Evolutionary conservation across 371 early-diverging fungal species (phyloP).

Genomic region (Mortierella sp.): DNA sequence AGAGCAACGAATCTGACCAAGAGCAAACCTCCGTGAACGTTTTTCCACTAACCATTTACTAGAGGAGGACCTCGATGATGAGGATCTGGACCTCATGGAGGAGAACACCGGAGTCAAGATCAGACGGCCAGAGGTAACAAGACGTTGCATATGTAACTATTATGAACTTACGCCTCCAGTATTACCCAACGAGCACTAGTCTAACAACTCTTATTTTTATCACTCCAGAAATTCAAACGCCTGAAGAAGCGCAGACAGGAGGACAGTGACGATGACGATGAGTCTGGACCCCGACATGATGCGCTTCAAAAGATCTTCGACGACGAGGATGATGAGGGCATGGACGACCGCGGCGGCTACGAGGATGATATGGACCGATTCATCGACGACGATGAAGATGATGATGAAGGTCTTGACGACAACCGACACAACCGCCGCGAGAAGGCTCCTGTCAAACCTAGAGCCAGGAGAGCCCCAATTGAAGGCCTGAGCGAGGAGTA

Average conservation of each 20-base stretch:
- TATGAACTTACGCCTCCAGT: not conserved
- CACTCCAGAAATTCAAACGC: constrained; percentile 71
- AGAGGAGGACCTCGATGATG: constrained; percentile 88
- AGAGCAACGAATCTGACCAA: constrained; percentile 44
- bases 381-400: constrained; percentile 70
- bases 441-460: constrained; percentile 60
- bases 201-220: not conserved
- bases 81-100: constrained; percentile 87
- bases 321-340: constrained; percentile 62
- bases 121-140: constrained; percentile 64
- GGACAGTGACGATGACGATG: constrained; percentile 54
- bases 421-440: constrained; percentile 55
- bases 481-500: constrained; percentile 80
- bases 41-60: constrained; percentile 41
- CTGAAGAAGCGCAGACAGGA: constrained; percentile 78
- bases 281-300: constrained; percentile 47
- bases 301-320: constrained; percentile 69
- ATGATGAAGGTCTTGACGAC: constrained; percentile 53
- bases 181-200: not conserved
- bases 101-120: constrained; percentile 86
- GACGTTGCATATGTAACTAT: not conserved
- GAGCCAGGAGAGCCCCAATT: constrained; percentile 74
- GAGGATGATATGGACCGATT: constrained; percentile 59
- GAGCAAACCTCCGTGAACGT: not conserved
- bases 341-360: constrained; percentile 60